Conservation (phyloP, 176 grass and related monocot species). For the Microstegium vimineum region DNA sequence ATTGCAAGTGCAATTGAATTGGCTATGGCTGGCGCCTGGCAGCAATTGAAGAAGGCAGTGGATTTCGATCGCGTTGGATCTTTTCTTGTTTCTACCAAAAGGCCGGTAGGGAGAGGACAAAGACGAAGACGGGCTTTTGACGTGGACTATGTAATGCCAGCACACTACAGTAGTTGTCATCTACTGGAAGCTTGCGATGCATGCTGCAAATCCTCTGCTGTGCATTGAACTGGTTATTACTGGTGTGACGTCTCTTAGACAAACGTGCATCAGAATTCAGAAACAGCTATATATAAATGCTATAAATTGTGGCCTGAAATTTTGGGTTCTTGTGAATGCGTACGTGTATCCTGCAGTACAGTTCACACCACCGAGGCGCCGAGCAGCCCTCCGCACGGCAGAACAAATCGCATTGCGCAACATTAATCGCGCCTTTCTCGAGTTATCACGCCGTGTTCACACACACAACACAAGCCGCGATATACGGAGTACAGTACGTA, state of each 20-base stretch:
- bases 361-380: background rate
- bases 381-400: background rate
- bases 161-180: too few species aligned
- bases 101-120: background rate
- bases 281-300: too few species aligned
- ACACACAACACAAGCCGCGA: too few species aligned
- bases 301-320: too few species aligned
- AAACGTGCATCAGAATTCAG: background rate
- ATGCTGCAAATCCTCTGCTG: background rate
- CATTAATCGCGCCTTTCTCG: too few species aligned
- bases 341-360: background rate
- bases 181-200: background rate
- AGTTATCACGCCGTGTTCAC: too few species aligned
- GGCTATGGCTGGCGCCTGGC: background rate
- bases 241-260: background rate
- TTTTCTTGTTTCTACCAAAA: background rate
- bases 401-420: too few species aligned
- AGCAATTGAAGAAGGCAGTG: background rate
- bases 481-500: too few species aligned
- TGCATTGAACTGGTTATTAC: background rate
- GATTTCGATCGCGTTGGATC: background rate
- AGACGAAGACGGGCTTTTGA: background rate
- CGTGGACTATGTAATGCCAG: background rate
- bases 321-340: background rate
- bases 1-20: background rate